Evolutionary conservation across 129 eudicot species (phyloP).

Genomic region (Kitagawia praeruptora): DNA sequence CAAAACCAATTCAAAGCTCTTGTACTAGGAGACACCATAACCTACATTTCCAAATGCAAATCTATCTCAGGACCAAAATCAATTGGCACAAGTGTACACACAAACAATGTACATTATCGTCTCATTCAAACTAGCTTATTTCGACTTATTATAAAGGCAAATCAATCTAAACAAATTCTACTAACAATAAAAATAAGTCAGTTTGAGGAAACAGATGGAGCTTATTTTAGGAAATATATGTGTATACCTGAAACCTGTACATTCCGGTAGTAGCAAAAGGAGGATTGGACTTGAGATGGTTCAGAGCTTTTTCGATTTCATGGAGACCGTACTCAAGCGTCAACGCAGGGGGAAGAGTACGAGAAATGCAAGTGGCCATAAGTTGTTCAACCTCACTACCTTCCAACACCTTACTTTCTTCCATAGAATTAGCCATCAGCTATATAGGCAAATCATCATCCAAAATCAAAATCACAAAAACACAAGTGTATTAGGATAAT

Average conservation of each 20-base stretch:
- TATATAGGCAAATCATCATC: conserved; percentile 4
- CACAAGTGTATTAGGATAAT: too few species aligned
- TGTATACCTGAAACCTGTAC: conserved; percentile 69
- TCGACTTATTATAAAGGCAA: neutral
- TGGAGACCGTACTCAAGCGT: conserved; percentile 64
- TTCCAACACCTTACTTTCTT: conserved; percentile 30
- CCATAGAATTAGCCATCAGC: conserved; percentile 34
- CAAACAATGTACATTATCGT: too few species aligned
- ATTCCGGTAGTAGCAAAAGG: conserved; percentile 48
- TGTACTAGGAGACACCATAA: conserved; percentile 89
- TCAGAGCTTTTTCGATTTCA: conserved; percentile 42
- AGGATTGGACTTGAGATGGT: conserved; percentile 44
- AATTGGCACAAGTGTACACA: too few species aligned
- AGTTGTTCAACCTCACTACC: conserved; percentile 49
- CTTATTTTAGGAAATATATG: neutral
- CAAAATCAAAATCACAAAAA: too few species aligned
- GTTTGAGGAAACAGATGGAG: neutral
- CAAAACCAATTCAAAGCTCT: conserved; percentile 78
- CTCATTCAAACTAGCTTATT: too few species aligned
- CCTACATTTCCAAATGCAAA: conserved; percentile 21
- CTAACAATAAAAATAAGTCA: neutral
- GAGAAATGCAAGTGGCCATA: conserved; percentile 64
- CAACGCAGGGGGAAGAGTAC: conserved; percentile 64
- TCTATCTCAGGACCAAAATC: neutral
- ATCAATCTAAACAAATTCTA: too few species aligned